Evolutionary conservation across 176 grass and related monocot genomes (phyloP).

Genomic region (Thinopyrum elongatum): DNA sequence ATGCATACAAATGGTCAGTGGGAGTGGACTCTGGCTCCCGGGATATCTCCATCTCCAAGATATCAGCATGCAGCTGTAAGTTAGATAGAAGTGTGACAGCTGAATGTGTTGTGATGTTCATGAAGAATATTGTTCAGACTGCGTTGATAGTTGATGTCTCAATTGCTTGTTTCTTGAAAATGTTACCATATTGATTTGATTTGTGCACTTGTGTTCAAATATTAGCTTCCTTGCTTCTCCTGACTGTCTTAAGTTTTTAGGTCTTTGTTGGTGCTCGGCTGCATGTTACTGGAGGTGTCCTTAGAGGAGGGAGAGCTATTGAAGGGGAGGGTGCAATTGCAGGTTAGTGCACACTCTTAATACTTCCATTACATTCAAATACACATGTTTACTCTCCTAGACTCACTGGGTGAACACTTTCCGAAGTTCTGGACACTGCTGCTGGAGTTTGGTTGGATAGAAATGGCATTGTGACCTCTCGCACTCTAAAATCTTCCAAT

Average conservation of each 20-base stretch:
- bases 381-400: conserved; percentile 23
- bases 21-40: conserved; percentile 99
- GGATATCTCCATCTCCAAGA: conserved; percentile 93
- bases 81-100: conserved; percentile 25
- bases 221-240: conserved; percentile 34
- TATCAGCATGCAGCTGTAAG: conserved; percentile 99
- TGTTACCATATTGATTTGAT: conserved; percentile 16
- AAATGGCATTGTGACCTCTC: conserved; percentile 93
- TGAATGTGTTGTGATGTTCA: conserved; percentile 29
- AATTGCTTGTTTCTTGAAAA: conserved; percentile 23
- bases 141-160: conserved; percentile 2
- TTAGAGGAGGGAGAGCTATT: conserved; percentile 94
- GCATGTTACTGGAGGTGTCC: conserved; percentile 97
- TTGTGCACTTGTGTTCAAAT: conserved; percentile 5
- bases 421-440: conserved; percentile 95
- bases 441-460: conserved; percentile 98
- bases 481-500: conserved; percentile 69
- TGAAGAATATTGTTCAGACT: neutral
- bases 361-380: neutral
- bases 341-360: conserved; percentile 44
- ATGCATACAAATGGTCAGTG: conserved; percentile 98
- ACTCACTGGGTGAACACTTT: conserved; percentile 32
- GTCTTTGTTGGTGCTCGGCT: conserved; percentile 96
- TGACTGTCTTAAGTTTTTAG: conserved; percentile 52
- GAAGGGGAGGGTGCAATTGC: conserved; percentile 88